Conservation (phyloP, 306 rosid genomes). For the Echinosophora koreensis region DNA sequence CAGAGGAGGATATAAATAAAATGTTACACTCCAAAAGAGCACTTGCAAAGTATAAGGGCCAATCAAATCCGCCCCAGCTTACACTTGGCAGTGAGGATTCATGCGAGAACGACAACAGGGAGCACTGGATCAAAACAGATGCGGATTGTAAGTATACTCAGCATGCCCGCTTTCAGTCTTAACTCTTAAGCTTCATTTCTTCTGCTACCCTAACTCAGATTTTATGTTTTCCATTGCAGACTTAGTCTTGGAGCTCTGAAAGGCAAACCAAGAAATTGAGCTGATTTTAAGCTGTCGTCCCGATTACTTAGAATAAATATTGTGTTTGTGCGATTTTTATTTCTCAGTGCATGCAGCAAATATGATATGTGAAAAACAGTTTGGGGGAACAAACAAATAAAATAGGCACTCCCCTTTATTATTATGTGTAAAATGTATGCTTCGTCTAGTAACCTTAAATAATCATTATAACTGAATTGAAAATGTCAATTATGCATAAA, state of each 20-base stretch:
- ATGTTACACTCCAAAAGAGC: slow-evolving; percentile 55
- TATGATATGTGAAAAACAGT: slow-evolving; percentile 37
- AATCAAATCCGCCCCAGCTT: slow-evolving; percentile 61
- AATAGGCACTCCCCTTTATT: slow-evolving; percentile 49
- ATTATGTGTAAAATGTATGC: slow-evolving; percentile 39
- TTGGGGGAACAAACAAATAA: slow-evolving; percentile 48
- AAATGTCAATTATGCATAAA: slow-evolving; percentile 4
- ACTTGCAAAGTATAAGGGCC: slow-evolving; percentile 62
- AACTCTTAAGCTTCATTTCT: not conserved
- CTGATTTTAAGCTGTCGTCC: too few species aligned
- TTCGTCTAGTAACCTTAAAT: slow-evolving; percentile 8
- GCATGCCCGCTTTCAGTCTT: too few species aligned
- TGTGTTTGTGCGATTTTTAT: slow-evolving; percentile 42
- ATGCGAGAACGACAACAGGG: slow-evolving; percentile 69
- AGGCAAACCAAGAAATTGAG: slow-evolving; percentile 38
- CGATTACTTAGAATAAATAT: slow-evolving; percentile 39
- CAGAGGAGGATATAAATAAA: slow-evolving; percentile 74
- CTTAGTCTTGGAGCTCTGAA: slow-evolving; percentile 86
- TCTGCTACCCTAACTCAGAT: slow-evolving; percentile 8
- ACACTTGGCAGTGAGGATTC: slow-evolving; percentile 61
- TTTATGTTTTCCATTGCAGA: slow-evolving; percentile 56
- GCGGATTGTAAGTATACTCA: slow-evolving; percentile 79
- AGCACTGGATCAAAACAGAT: slow-evolving; percentile 94
- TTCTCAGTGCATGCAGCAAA: slow-evolving; percentile 45
- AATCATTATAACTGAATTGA: not conserved